Evolutionary conservation across 1,284 basidiomycete genomes (phyloP).

Genomic region (Ganoderma resinaceum): DNA sequence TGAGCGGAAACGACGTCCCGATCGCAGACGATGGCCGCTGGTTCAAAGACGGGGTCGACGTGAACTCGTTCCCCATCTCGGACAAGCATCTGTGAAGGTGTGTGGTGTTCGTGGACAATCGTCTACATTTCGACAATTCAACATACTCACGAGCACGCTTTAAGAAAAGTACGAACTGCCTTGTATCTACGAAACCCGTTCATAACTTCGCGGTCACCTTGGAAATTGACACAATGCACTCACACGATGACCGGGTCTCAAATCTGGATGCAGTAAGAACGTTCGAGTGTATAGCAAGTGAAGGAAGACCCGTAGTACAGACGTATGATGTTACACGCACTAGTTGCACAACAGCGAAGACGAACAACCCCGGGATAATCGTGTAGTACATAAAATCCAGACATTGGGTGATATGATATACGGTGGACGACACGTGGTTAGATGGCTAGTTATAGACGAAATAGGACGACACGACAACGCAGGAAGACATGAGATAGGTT

Average conservation of each 20-base stretch:
- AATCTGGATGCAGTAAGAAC: neutral
- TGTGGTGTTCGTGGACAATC: no score
- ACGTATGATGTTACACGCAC: constrained; percentile 2
- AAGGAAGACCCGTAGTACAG: neutral
- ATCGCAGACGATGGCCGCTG: constrained; percentile 59
- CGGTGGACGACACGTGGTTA: neutral
- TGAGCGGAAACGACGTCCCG: constrained; percentile 64
- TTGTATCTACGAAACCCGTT: neutral
- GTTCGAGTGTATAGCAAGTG: constrained; percentile 7
- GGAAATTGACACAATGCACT: neutral
- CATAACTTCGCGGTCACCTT: neutral
- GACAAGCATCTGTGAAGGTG: constrained; percentile 31
- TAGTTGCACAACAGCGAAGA: constrained; percentile 7
- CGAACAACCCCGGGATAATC: neutral
- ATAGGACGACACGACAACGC: neutral
- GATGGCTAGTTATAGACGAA: neutral
- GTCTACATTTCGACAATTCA: neutral
- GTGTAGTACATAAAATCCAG: neutral
- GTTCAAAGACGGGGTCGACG: constrained; percentile 55
- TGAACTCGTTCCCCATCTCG: constrained; percentile 37
- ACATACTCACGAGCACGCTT: neutral
- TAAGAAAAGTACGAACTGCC: neutral
- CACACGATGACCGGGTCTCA: neutral
- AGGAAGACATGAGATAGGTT: neutral
- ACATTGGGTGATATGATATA: neutral